These are phyloP conservation scores for Micractinium sp. DNA, from an alignment of 139 green algal genomes.

Conservation along the genomic window DNA sequence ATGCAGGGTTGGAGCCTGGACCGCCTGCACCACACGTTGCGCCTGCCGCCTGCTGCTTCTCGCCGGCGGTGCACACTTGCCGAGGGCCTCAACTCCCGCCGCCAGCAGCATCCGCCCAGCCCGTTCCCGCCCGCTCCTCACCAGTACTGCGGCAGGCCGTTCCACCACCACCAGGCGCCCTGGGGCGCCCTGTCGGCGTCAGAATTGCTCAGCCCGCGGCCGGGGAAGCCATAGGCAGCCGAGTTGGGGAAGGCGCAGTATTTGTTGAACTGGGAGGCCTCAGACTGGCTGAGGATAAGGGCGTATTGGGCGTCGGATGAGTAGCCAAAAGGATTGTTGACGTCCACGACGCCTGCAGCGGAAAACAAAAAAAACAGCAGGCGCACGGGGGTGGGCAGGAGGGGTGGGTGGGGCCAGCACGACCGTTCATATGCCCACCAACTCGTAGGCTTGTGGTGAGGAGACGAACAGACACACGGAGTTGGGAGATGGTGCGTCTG, in stretches of 20 bases:
- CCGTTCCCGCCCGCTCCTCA: background rate
- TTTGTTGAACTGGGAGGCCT: slow-evolving; percentile 50
- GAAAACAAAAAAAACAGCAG: background rate
- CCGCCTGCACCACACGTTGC: no score
- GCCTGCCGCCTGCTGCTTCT: no score
- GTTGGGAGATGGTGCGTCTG: background rate
- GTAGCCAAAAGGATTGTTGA: slow-evolving; percentile 38
- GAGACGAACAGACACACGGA: background rate
- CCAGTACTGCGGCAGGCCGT: slow-evolving; percentile 42
- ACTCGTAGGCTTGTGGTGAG: background rate
- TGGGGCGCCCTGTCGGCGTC: slow-evolving; percentile 18
- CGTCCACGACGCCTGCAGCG: slow-evolving; percentile 28
- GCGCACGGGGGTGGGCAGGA: no score
- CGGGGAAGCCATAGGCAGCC: slow-evolving; percentile 60
- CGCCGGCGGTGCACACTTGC: no score
- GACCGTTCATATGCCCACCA: background rate
- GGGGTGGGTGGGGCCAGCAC: background rate
- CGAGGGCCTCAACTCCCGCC: no score
- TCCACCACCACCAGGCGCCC: slow-evolving; percentile 71
- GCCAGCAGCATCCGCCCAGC: no score
- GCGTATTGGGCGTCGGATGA: slow-evolving; percentile 5
- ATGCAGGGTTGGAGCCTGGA: no score
- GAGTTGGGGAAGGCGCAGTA: slow-evolving; percentile 51
- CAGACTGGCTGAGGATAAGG: slow-evolving; percentile 37
- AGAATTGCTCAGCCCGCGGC: slow-evolving; percentile 27